These are phyloP conservation scores for Aaosphaeria arxii DNA, from an alignment of 2,329 filamentous ascomycete genomes.

Conservation along the genomic window DNA sequence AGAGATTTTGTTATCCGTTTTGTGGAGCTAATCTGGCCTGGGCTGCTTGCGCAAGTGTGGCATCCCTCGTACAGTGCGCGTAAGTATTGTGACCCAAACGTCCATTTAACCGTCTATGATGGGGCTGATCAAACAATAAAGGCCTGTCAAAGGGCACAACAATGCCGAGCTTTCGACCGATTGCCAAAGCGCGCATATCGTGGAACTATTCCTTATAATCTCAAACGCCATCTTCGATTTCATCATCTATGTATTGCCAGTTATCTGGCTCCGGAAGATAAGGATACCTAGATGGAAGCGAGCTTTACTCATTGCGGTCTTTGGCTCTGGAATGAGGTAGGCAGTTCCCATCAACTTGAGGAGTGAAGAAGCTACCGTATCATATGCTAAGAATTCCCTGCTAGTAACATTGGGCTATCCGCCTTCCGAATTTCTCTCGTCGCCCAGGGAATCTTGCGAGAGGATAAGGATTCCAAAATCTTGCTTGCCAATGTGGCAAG, in stretches of 20 bases:
- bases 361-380: not conserved
- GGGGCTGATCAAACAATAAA: not conserved
- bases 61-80: not conserved
- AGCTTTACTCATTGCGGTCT: not conserved
- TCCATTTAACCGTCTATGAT: not conserved
- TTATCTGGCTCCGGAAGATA: not conserved
- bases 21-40: too few relatives aligned
- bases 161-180: not conserved
- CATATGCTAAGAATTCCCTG: not conserved
- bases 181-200: not conserved
- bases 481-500: not conserved
- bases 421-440: not conserved
- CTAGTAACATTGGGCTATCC: not conserved
- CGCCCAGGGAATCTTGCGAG: not conserved
- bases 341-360: not conserved
- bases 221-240: not conserved
- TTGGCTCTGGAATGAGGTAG: not conserved
- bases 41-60: too few relatives aligned
- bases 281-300: not conserved
- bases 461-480: too few relatives aligned
- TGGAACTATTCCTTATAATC: not conserved
- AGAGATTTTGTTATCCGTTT: too few relatives aligned
- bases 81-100: not conserved
- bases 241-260: not conserved
- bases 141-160: not conserved